Evolutionary conservation across 164 flowering plant species (phyloP).

Genomic region (Platanus orientalis): DNA sequence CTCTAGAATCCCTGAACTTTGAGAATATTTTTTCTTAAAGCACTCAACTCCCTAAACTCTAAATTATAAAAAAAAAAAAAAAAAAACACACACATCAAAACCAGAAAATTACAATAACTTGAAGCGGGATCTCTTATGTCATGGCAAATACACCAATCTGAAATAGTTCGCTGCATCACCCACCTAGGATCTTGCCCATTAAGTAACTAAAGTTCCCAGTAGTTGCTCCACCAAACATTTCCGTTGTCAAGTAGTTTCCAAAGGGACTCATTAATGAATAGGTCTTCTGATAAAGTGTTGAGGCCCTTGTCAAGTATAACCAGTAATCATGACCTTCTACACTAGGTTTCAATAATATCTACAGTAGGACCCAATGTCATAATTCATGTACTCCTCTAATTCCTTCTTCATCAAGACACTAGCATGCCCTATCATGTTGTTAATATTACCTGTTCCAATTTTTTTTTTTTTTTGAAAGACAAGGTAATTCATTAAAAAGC

Average conservation of each 20-base stretch:
- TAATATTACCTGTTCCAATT: constrained; percentile 40
- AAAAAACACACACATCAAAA: too few relatives aligned
- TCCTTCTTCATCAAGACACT: constrained; percentile 76
- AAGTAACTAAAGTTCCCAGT: constrained; percentile 66
- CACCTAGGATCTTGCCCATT: constrained; percentile 56
- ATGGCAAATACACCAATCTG: too few relatives aligned
- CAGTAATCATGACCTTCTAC: constrained; percentile 81
- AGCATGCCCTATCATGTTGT: constrained; percentile 80
- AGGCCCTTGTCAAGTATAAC: constrained; percentile 87
- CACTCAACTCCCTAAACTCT: too few relatives aligned
- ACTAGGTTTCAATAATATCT: constrained; percentile 86
- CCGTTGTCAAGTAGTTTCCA: constrained; percentile 76
- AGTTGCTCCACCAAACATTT: constrained; percentile 78
- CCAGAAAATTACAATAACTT: too few relatives aligned
- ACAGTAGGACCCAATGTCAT: constrained; percentile 87
- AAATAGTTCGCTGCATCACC: too few relatives aligned
- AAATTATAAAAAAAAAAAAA: too few relatives aligned
- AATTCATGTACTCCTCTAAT: constrained; percentile 82
- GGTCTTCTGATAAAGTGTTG: constrained; percentile 71
- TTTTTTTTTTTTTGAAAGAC: constrained; percentile 71
- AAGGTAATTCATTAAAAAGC: too few relatives aligned
- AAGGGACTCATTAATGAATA: constrained; percentile 69
- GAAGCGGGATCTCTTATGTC: too few relatives aligned
- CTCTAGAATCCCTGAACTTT: too few relatives aligned
- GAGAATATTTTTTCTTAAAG: too few relatives aligned